phyloP scores from a whole-genome alignment of 2,329 filamentous ascomycete genomes.

The Aspergillus cejpii region DNA sequence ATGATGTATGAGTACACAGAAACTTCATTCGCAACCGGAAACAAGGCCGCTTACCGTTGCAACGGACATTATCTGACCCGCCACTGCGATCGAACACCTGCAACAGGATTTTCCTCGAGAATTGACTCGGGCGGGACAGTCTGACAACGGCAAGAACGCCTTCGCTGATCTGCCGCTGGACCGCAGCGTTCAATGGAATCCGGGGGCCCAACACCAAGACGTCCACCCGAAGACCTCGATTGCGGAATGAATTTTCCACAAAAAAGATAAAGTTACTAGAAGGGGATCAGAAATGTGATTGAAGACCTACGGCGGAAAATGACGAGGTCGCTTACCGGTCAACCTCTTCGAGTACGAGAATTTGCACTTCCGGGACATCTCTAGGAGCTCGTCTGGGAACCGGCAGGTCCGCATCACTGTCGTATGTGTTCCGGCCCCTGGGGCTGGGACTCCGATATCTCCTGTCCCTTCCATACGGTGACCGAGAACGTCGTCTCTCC shows the following conservation, averaged over 20 bases:
- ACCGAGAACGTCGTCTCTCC: slow-evolving; percentile 61
- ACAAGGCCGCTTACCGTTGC: slow-evolving; percentile 51
- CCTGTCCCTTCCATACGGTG: slow-evolving; percentile 58
- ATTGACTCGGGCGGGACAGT: slow-evolving; percentile 63
- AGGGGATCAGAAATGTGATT: slow-evolving; percentile 13
- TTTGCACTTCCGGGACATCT: slow-evolving; percentile 82
- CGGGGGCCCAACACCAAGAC: slow-evolving; percentile 73
- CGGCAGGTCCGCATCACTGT: slow-evolving; percentile 58
- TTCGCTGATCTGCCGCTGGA: slow-evolving; percentile 78
- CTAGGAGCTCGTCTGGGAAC: slow-evolving; percentile 66
- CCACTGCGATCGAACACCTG: slow-evolving; percentile 77
- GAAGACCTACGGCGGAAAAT: background rate
- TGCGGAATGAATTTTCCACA: slow-evolving; percentile 69
- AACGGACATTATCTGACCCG: slow-evolving; percentile 68
- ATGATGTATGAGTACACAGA: background rate
- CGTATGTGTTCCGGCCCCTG: slow-evolving; percentile 46
- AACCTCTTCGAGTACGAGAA: slow-evolving; percentile 73
- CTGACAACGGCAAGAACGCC: slow-evolving; percentile 81
- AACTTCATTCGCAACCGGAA: background rate
- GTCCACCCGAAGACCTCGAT: slow-evolving; percentile 65
- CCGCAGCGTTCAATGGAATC: slow-evolving; percentile 68
- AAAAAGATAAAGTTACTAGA: slow-evolving; percentile 69
- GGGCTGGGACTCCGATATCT: slow-evolving; percentile 66
- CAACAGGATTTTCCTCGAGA: slow-evolving; percentile 65
- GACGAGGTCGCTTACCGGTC: slow-evolving; percentile 43